A percentile compares a stretch with the other conserved stretches of the same genome.
Evolutionary conservation across 2,329 filamentous ascomycete genomes (phyloP).

Genomic region (Nannizzia gypsea): DNA sequence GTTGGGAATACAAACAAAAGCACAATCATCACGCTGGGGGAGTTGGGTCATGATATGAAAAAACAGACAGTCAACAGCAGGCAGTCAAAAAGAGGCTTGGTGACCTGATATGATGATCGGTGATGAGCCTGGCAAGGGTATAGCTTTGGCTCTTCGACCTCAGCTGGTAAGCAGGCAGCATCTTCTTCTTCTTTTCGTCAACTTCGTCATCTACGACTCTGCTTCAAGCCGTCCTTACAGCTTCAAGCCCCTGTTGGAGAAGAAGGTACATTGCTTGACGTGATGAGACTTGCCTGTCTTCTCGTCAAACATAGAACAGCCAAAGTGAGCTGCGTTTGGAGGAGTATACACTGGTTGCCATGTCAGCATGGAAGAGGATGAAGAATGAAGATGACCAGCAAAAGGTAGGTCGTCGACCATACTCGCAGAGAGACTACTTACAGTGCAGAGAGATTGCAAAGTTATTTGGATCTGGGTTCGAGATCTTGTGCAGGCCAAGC

Average conservation of each 20-base stretch:
- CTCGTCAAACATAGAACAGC: conserved; percentile 71
- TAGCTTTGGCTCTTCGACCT: neutral
- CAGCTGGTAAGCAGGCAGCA: neutral
- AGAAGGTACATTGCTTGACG: conserved; percentile 59
- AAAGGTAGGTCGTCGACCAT: neutral
- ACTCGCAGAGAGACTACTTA: conserved; percentile 31
- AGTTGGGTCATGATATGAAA: neutral
- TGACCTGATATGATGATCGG: no score
- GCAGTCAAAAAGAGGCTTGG: no score
- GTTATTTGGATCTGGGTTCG: conserved; percentile 58
- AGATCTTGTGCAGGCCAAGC: conserved; percentile 73
- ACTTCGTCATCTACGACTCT: no score
- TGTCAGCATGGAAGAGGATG: neutral
- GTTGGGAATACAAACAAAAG: neutral
- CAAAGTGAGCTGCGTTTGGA: conserved; percentile 71
- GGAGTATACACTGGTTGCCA: conserved; percentile 58
- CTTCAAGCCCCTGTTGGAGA: conserved; percentile 45
- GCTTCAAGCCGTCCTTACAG: conserved; percentile 8
- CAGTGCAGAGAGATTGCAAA: conserved; percentile 74
- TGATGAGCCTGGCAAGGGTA: no score
- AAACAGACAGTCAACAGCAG: no score
- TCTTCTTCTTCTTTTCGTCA: neutral
- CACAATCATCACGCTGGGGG: neutral
- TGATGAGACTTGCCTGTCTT: conserved; percentile 62
- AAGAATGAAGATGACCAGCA: no score